Evolutionary conservation across 2,329 filamentous ascomycete species (phyloP).

Genomic region (Aspergillus costaricaensis): DNA sequence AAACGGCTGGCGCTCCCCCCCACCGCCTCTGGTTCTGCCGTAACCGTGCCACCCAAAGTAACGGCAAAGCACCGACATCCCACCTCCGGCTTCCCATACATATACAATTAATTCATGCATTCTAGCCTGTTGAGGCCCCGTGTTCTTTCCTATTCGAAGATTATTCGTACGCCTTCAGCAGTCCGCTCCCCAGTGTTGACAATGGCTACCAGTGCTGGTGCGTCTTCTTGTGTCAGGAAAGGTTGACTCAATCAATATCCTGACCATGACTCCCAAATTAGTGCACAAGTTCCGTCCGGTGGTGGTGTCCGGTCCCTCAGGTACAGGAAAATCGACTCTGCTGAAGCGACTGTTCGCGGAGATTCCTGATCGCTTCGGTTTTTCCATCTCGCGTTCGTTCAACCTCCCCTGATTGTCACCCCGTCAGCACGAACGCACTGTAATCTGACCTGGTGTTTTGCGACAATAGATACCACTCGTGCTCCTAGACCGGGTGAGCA

Average conservation of each 20-base stretch:
- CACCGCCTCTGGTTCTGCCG: slow-evolving; percentile 28
- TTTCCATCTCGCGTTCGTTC: slow-evolving; percentile 43
- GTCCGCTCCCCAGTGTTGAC: slow-evolving; percentile 12
- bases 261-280: slow-evolving; percentile 11
- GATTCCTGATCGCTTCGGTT: slow-evolving; percentile 46
- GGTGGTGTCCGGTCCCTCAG: slow-evolving; percentile 45
- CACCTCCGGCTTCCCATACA: not conserved
- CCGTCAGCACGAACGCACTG: not conserved
- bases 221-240: slow-evolving; percentile 1
- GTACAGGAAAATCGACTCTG: slow-evolving; percentile 47
- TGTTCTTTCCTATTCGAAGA: slow-evolving; percentile 6
- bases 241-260: not conserved
- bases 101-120: slow-evolving; percentile 23
- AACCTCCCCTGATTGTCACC: not conserved
- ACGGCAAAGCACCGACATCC: slow-evolving; percentile 1
- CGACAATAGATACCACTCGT: slow-evolving; percentile 71
- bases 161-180: not conserved
- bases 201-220: slow-evolving; percentile 32
- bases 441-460: not conserved
- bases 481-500: slow-evolving; percentile 72
- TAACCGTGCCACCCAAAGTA: not conserved
- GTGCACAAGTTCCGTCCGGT: slow-evolving; percentile 41
- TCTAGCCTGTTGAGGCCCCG: not conserved
- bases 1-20: not conserved
- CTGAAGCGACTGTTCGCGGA: slow-evolving; percentile 46